Evolutionary conservation across 2,329 filamentous ascomycete species (phyloP).

Genomic region (Stachybotrys chlorohalonatus): DNA sequence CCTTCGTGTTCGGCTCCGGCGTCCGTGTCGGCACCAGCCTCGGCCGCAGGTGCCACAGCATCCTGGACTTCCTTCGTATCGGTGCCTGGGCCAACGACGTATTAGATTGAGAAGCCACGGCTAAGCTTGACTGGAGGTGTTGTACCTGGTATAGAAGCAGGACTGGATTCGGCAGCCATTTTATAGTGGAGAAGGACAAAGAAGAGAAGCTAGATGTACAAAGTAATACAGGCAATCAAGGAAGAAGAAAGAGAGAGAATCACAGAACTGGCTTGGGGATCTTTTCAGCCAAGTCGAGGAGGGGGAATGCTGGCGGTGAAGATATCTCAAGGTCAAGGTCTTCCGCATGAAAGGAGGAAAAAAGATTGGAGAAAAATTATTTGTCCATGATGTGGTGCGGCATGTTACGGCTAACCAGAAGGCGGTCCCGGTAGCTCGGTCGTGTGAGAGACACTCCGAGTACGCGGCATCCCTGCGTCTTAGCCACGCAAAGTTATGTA

Average conservation of each 20-base stretch:
- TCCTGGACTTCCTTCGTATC: neutral
- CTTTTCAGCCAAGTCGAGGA: neutral
- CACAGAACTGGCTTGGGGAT: slow-evolving; percentile 17
- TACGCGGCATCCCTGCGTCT: neutral
- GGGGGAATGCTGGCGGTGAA: neutral
- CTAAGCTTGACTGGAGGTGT: neutral
- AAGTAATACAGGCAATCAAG: slow-evolving; percentile 1
- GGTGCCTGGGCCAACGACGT: neutral
- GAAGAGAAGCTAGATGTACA: slow-evolving; percentile 7
- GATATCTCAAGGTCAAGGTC: neutral
- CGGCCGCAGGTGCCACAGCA: slow-evolving; percentile 12
- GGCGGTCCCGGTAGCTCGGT: neutral
- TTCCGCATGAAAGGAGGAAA: neutral
- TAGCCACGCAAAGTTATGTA: neutral
- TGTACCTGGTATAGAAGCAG: slow-evolving; percentile 16
- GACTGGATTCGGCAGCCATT: slow-evolving; percentile 22
- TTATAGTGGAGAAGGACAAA: slow-evolving; percentile 10
- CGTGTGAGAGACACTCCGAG: neutral
- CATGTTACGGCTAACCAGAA: neutral
- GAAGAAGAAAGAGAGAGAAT: slow-evolving; percentile 6
- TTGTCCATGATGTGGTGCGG: neutral
- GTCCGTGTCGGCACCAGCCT: slow-evolving; percentile 17
- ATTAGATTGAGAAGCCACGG: neutral
- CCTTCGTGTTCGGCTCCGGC: slow-evolving; percentile 18
- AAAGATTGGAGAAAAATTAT: neutral